A percentile compares a stretch with the other conserved stretches of the same genome.
These are phyloP conservation scores for Heritiera fomes DNA, from an alignment of 345 rosid species.

Conservation along the genomic window DNA sequence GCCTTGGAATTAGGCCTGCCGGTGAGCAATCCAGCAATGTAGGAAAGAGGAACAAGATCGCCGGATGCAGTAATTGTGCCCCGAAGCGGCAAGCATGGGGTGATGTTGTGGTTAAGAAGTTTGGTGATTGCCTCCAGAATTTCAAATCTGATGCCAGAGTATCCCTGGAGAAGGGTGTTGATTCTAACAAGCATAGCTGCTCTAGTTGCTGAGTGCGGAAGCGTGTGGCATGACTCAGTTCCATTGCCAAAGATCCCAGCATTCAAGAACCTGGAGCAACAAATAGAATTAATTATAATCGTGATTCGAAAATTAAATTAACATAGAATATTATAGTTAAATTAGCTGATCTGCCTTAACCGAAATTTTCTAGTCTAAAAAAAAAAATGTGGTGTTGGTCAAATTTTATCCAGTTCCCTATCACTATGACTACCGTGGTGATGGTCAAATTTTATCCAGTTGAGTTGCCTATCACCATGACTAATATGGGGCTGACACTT, in stretches of 20 bases:
- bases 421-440: not conserved
- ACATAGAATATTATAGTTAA: not conserved
- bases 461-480: no score
- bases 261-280: conserved; percentile 52
- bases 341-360: not conserved
- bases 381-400: not conserved
- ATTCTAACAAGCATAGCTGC: conserved; percentile 75
- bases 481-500: no score
- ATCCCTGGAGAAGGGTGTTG: conserved; percentile 77
- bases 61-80: conserved; percentile 75
- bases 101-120: conserved; percentile 61
- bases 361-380: not conserved
- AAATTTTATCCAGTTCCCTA: not conserved
- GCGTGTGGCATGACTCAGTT: conserved; percentile 49
- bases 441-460: no score
- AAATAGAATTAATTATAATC: not conserved
- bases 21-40: conserved; percentile 62
- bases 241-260: conserved; percentile 66
- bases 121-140: conserved; percentile 65
- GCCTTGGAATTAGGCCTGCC: conserved; percentile 62
- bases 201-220: conserved; percentile 55
- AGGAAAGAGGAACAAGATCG: conserved; percentile 67
- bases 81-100: conserved; percentile 74
- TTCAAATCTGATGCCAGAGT: conserved; percentile 71
- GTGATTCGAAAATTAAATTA: not conserved